A percentile compares a stretch with the other conserved stretches of the same genome.
These are phyloP conservation scores for Lasiodiplodia sp. DNA, from an alignment of 2,329 filamentous ascomycete genomes.

Conservation along the genomic window DNA sequence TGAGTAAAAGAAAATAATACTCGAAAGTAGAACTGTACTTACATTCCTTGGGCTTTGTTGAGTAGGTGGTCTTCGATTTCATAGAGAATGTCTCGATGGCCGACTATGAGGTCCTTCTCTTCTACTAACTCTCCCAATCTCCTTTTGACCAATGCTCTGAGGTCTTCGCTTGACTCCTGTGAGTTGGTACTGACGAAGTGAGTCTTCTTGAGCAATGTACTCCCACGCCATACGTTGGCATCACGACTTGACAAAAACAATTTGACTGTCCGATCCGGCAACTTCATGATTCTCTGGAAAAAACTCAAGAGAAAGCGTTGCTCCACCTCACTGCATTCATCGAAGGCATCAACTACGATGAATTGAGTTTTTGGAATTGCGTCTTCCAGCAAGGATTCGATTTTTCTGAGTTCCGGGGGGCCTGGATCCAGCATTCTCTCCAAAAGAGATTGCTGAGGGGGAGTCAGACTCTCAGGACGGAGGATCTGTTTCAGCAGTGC, in stretches of 20 bases:
- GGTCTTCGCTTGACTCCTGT: no score
- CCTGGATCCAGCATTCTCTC: background rate
- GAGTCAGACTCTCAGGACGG: background rate
- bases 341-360: background rate
- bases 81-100: no score
- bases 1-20: no score
- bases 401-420: background rate
- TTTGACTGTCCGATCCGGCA: background rate
- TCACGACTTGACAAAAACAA: background rate
- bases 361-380: background rate
- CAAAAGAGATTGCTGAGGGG: background rate
- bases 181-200: background rate
- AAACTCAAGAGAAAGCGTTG: background rate
- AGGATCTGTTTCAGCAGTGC: background rate
- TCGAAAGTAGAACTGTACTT: no score
- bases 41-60: background rate
- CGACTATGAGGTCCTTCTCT: no score
- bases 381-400: background rate
- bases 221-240: background rate
- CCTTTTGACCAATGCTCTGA: no score
- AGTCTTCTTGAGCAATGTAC: background rate
- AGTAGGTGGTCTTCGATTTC: no score
- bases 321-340: background rate
- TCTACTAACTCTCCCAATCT: no score
- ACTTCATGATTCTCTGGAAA: background rate